Base-by-base conservation (phyloP, 192 early-diverging fungal genomes). In the Backusella australiensis region DNA sequence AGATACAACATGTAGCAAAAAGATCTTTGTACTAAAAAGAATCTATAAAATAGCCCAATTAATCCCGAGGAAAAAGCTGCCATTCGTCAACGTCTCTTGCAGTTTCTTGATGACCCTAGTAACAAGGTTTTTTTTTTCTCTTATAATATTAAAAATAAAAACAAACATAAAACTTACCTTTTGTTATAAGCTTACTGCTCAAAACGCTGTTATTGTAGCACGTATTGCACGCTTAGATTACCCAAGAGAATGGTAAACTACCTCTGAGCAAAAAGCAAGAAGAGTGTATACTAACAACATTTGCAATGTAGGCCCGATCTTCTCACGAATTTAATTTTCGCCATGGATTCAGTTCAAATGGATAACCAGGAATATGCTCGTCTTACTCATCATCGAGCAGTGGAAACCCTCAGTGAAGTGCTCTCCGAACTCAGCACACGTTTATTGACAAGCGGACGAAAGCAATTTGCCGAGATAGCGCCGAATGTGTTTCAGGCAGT, bases 211-310 rank as follows among this genome's bases (percentile, higher is more conserved):
- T 12, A 78, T 93, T 34, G 85, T 91, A 19, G 81, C 96, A 49
- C 93, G 93, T 67, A 94, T 98, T 75, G 94, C 96, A 1, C 86
- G 94, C 29, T 80, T 93, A 74, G 96, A 98, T 78, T 98, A 86
- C 80, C 96, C 96, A 12, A 80, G 87, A 74, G 93, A 96, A 42
- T 97, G 96, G 96, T 93, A 76, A 49, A 32, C 2, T 32, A 32
- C 0, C 32, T 32, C 32, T 32, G 32, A 32, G 0, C 32, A 32
- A 32, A 32, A 32, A 32, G 32, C 32, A 32, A 32, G 32, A 32
- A 2, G 32, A 32, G 32, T 32, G 32, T 32, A 3, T 32, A 3
- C 3, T 32, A 32, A 32, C 32, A 32, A 32, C 32, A 2, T 32
- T 38, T 79, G 34, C 3, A 76, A 32, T 32, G 32, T 49, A 90